These are phyloP conservation scores for Platanthera zijinensis DNA, from an alignment of 106 monocot species.

Conservation along the genomic window DNA sequence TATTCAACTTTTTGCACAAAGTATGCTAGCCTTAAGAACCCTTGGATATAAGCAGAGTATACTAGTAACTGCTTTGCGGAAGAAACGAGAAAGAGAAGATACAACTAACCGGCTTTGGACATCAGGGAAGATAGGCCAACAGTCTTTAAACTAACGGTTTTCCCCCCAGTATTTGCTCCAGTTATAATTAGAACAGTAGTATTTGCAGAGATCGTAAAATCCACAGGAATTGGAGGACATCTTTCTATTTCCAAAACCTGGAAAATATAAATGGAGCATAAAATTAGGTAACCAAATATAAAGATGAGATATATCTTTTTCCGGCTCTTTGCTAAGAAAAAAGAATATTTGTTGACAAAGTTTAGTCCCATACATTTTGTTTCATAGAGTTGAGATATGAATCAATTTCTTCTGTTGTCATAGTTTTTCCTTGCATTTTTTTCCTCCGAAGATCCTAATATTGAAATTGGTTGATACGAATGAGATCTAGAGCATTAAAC, in stretches of 20 bases:
- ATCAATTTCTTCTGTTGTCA: slow-evolving; percentile 20
- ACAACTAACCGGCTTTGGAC: slow-evolving; percentile 70
- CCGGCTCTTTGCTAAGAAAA: background rate
- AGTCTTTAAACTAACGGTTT: slow-evolving; percentile 86
- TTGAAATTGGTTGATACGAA: background rate
- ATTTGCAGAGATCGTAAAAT: slow-evolving; percentile 57
- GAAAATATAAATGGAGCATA: background rate
- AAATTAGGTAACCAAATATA: background rate
- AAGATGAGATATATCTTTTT: background rate
- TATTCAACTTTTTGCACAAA: background rate
- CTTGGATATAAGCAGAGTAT: background rate
- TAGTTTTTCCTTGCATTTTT: slow-evolving; percentile 37
- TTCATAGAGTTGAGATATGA: slow-evolving; percentile 33
- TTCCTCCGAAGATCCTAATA: slow-evolving; percentile 61
- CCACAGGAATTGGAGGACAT: slow-evolving; percentile 55
- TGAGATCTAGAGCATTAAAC: background rate
- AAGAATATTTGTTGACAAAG: background rate
- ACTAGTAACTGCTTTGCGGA: background rate
- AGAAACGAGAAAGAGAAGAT: background rate
- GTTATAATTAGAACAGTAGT: slow-evolving; percentile 73
- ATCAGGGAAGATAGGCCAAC: slow-evolving; percentile 81
- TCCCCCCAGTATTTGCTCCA: slow-evolving; percentile 88
- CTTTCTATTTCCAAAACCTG: slow-evolving; percentile 58
- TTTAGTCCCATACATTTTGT: slow-evolving; percentile 28
- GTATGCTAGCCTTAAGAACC: background rate